Base-by-base conservation (phyloP, 768 basidiomycete genomes). In the Suillus lakei region DNA sequence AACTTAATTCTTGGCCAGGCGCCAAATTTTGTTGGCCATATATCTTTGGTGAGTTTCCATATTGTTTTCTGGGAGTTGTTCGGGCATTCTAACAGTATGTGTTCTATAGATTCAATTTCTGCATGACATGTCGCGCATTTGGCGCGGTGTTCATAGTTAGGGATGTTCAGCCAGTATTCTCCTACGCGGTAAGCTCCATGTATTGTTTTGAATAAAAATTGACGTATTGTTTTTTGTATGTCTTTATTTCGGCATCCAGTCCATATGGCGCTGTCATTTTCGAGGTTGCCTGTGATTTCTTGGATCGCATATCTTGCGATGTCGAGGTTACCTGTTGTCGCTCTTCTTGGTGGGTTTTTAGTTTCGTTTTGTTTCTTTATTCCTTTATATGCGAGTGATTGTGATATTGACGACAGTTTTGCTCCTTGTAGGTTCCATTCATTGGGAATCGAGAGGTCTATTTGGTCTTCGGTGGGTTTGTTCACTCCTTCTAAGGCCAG, bases 401-500 rank as follows among this genome's bases (percentile, higher is more conserved):
- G 48, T 26, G 23, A 23, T 15, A 48, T 15, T 13, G 23, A 48
- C 0, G 23, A 26, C 6, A 48, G 12, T 48, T 26, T 26, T 48
- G 48, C 48, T 13, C 23, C 48, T 48, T 48, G 48, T 26, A 48
- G 48, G 48, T 48, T 7, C 23, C 23, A 48, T 48, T 48, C 48
- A 6, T 26, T 9, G 5, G 48, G 48, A 5, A 48, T 23, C 13
- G 23, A 26, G 12, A 48, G 23, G 48, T 48, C 23, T 7, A 48
- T 3, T 26, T 7, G 23, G 48, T 48, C 48, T 48, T 48, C 23
- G 46, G 10, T 23, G 10, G 9, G n/a, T 23, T 70, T 70, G 1
- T 39, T 32, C 0, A 69, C 64, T 18, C 71, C 75, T 44, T 62
- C 61, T 4, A 55, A 50, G 0, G 74, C 77, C 2, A 68, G 67